These are phyloP conservation scores for Biscogniauxia mediterranea DNA, from an alignment of 2,329 filamentous ascomycete species.

Conservation along the genomic window DNA sequence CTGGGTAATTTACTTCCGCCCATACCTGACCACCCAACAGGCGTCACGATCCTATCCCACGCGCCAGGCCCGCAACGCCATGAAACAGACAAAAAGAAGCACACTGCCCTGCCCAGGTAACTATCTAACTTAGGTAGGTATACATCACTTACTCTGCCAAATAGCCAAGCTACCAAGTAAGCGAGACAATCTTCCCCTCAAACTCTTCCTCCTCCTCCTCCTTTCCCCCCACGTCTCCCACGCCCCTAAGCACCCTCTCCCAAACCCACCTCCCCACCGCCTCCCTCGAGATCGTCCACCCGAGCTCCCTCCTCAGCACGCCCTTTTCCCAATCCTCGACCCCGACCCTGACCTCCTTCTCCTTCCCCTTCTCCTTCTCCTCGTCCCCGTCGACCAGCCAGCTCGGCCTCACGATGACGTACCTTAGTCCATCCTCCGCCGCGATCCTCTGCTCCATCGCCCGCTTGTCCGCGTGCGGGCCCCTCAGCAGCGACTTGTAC, in stretches of 20 bases:
- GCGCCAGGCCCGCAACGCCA: neutral
- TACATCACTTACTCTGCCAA: no score
- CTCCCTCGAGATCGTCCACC: slow-evolving; percentile 47
- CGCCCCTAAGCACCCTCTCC: slow-evolving; percentile 35
- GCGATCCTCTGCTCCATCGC: slow-evolving; percentile 41
- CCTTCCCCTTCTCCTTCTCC: slow-evolving; percentile 21
- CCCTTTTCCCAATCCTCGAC: slow-evolving; percentile 36
- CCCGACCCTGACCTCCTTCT: slow-evolving; percentile 35
- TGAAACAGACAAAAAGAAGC: neutral
- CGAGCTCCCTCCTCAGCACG: slow-evolving; percentile 37
- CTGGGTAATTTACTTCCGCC: no score
- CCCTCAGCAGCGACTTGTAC: slow-evolving; percentile 40
- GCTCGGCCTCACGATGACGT: slow-evolving; percentile 39
- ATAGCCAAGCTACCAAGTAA: slow-evolving; percentile 39
- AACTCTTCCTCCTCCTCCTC: slow-evolving; percentile 24
- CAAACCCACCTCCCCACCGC: slow-evolving; percentile 49
- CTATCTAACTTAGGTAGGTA: no score
- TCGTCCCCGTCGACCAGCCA: slow-evolving; percentile 34
- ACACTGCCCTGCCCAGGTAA: no score
- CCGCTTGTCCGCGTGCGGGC: slow-evolving; percentile 48
- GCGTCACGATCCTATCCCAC: neutral
- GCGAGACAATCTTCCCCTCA: slow-evolving; percentile 34
- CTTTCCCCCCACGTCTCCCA: slow-evolving; percentile 7
- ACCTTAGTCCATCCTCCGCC: slow-evolving; percentile 17
- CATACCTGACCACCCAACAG: no score